A percentile compares a stretch with the other conserved stretches of the same genome.
phyloP scores from a whole-genome alignment of 768 basidiomycete species.

The Lyophyllum shimeji region DNA sequence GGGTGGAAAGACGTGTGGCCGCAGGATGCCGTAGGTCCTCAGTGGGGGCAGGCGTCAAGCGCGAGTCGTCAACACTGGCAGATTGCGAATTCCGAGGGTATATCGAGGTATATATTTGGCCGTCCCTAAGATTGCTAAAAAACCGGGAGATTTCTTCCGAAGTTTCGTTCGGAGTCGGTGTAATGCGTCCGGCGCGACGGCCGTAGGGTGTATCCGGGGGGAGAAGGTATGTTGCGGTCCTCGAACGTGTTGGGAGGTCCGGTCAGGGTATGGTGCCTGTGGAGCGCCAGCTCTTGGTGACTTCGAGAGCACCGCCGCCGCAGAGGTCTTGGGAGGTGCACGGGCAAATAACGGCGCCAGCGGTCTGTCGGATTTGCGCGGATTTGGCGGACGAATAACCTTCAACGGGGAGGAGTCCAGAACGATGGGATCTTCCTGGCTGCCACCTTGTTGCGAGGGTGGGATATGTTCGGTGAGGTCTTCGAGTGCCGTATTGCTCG shows the following conservation, averaged over 20 bases:
- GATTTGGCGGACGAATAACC: slow-evolving; percentile 11
- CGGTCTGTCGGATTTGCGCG: slow-evolving; percentile 24
- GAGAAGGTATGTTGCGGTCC: slow-evolving; percentile 49
- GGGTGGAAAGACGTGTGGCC: slow-evolving; percentile 36
- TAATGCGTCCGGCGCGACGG: slow-evolving; percentile 2
- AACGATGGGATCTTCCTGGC: slow-evolving; percentile 41
- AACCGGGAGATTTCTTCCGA: not conserved
- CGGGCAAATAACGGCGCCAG: slow-evolving; percentile 48
- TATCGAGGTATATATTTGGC: not conserved
- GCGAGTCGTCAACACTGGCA: slow-evolving; percentile 11
- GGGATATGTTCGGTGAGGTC: not conserved
- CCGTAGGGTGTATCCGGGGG: slow-evolving; percentile 9
- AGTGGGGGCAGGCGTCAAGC: slow-evolving; percentile 25
- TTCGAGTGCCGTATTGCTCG: not conserved
- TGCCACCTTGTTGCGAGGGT: slow-evolving; percentile 22
- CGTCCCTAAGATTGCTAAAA: not conserved
- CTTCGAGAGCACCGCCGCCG: not conserved
- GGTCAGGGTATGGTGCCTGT: slow-evolving; percentile 47
- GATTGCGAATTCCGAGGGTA: not conserved
- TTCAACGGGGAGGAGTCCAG: slow-evolving; percentile 42
- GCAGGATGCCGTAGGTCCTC: slow-evolving; percentile 48
- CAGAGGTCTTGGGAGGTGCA: slow-evolving; percentile 21
- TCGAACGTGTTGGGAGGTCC: slow-evolving; percentile 57
- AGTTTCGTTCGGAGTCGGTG: not conserved
- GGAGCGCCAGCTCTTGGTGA: slow-evolving; percentile 5